A percentile compares a stretch with the other conserved stretches of the same genome.
Conservation (phyloP, 495 filamentous ascomycete species). For the Penicillium chermesinum region DNA sequence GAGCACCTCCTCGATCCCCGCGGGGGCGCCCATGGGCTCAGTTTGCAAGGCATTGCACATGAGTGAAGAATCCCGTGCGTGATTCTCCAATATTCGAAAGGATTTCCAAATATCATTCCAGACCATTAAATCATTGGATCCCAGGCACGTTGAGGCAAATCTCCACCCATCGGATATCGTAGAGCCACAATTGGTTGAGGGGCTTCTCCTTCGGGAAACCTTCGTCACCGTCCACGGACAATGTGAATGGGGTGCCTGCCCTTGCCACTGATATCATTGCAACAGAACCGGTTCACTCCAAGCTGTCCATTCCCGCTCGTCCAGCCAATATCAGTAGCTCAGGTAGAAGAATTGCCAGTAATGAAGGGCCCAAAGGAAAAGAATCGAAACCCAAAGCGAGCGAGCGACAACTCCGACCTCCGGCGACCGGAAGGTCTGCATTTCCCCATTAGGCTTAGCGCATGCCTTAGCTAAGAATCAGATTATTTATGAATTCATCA, state of each 20-base stretch:
- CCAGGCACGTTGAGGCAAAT: slow-evolving; percentile 8
- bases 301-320: too few relatives aligned
- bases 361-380: background rate
- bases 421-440: slow-evolving; percentile 15
- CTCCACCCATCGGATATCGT: slow-evolving; percentile 28
- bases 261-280: slow-evolving; percentile 19
- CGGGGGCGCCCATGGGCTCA: too few relatives aligned
- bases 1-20: too few relatives aligned
- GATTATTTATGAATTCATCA: slow-evolving; percentile 36
- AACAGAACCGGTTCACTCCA: slow-evolving; percentile 12
- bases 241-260: slow-evolving; percentile 7
- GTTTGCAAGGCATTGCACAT: too few relatives aligned
- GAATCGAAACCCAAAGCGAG: too few relatives aligned
- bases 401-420: slow-evolving; percentile 25
- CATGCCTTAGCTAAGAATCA: slow-evolving; percentile 22
- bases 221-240: slow-evolving; percentile 15
- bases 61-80: too few relatives aligned
- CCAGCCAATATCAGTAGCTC: background rate
- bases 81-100: too few relatives aligned
- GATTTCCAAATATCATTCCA: background rate
- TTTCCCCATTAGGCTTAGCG: slow-evolving; percentile 19
- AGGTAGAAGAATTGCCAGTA: background rate
- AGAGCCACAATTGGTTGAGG: slow-evolving; percentile 15
- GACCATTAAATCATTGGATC: slow-evolving; percentile 10
- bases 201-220: slow-evolving; percentile 16